Base-by-base conservation (phyloP, 2,329 filamentous ascomycete genomes). In the Cercospora brassicicola region DNA sequence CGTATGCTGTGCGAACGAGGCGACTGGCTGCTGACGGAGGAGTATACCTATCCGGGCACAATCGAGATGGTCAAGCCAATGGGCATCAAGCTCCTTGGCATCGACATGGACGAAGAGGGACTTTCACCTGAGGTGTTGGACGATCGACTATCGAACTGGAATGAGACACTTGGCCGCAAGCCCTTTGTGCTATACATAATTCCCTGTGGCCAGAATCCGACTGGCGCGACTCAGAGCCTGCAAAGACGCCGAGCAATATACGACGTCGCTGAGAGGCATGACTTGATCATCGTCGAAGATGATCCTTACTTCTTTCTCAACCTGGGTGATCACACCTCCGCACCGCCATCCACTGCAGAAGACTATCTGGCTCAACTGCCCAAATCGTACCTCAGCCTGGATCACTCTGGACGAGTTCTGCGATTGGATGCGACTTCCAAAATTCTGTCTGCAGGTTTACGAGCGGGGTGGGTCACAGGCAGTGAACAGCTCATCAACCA, bases 321-420 rank as follows among this genome's bases (percentile, higher is more conserved):
- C 5, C 65, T 69, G 13, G 55, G 51, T 5, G 55, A 64, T 15
- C 26, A 42, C 28, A 39, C 28, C 8, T 36, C n/a, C 13, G 26
- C 53, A 10, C 20, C 31, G 4, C 51, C 67, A 8, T 26, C 64
- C 0, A 53, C 10, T 3, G 18, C 65, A 13, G 65, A 70, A 3
- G 30, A 65, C 0, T 74, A 73, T 39, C 51, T 75, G 8, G n/a
- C 23, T 4, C 23, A 59, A 5, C 68, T 76, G 1, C 65, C 69
- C 3, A 42, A 68, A 1, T 80, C 78, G 0, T 80, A 79, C 62
- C 69, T 81, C 0, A 77, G 76, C 2, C 63, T 81, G 9, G 79
- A 81, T 51, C 66, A 61, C 0, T 75, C 71, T 10, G 78, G 78
- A 2, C 73, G 78, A 10, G 78, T 79, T 2, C 42, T 79, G 4